Conservation (phyloP, 805 yeast species). For the Candida michaelii region DNA sequence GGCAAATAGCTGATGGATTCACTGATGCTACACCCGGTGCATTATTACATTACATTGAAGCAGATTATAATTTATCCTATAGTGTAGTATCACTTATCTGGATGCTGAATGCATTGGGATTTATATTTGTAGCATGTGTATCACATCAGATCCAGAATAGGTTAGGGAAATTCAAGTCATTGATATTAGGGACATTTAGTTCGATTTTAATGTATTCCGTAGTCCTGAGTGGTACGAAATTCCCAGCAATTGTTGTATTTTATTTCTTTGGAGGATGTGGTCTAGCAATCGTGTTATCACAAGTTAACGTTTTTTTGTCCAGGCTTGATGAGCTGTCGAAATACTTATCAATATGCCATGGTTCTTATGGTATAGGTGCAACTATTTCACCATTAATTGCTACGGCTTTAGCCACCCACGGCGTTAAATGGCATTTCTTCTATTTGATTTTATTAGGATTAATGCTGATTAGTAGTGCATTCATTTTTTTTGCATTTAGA, state of each 20-base stretch:
- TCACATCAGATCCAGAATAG: conserved; percentile 43
- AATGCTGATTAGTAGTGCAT: conserved; percentile 30
- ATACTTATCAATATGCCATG: conserved; percentile 64
- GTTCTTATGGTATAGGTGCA: conserved; percentile 71
- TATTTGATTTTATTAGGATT: conserved; percentile 50
- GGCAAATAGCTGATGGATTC: conserved; percentile 45
- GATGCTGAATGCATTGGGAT: conserved; percentile 60
- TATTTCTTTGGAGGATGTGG: conserved; percentile 63
- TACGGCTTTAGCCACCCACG: conserved; percentile 50
- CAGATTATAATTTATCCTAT: conserved; percentile 46
- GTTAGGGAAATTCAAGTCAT: conserved; percentile 42
- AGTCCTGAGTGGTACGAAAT: conserved; percentile 48
- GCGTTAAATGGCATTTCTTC: conserved; percentile 54
- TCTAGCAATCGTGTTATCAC: conserved; percentile 48
- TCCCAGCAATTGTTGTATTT: conserved; percentile 48
- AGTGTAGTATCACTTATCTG: conserved; percentile 58
- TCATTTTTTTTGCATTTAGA: conserved; percentile 45
- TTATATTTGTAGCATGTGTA: conserved; percentile 48
- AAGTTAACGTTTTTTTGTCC: conserved; percentile 51
- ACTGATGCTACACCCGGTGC: conserved; percentile 64
- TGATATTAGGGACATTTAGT: conserved; percentile 36
- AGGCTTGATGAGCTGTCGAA: conserved; percentile 54
- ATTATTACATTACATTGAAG: conserved; percentile 54
- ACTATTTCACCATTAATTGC: conserved; percentile 67
- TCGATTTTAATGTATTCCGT: conserved; percentile 44